Conservation (phyloP, 345 rosid species). For the Syzygium oleosum region DNA sequence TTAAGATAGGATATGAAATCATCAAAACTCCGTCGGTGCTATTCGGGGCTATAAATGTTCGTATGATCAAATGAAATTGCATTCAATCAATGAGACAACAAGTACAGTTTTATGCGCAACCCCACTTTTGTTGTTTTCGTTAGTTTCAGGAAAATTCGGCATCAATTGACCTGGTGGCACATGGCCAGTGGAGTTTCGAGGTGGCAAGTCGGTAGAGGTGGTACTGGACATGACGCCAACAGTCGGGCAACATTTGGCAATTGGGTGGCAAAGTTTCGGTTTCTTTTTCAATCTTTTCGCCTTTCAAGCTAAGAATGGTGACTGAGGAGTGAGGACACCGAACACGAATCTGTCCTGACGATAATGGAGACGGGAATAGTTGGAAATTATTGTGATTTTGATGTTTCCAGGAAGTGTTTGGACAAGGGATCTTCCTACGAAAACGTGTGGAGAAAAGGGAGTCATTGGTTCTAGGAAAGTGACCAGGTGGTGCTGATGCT, state of each 20-base stretch:
- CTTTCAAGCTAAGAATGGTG: neutral
- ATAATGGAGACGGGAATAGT: neutral
- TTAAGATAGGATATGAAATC: neutral
- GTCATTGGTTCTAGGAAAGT: neutral
- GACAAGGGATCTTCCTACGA: neutral
- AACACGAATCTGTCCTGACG: neutral
- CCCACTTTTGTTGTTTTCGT: neutral
- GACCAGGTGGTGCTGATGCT: neutral
- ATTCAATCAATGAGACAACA: neutral
- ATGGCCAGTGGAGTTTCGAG: neutral
- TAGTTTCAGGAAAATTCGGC: neutral
- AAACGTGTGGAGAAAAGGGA: neutral
- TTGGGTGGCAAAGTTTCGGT: neutral
- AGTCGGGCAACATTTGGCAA: neutral
- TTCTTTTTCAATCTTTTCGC: neutral
- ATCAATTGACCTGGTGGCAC: neutral
- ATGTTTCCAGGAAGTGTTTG: neutral
- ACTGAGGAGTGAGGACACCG: neutral
- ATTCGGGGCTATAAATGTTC: neutral
- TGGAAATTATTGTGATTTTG: neutral
- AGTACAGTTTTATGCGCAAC: neutral
- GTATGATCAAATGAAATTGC: neutral
- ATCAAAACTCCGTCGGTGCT: neutral
- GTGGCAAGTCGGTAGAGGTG: neutral
- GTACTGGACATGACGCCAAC: neutral